phyloP scores from a whole-genome alignment of 306 rosid species.

The Arachis hypogaea region DNA sequence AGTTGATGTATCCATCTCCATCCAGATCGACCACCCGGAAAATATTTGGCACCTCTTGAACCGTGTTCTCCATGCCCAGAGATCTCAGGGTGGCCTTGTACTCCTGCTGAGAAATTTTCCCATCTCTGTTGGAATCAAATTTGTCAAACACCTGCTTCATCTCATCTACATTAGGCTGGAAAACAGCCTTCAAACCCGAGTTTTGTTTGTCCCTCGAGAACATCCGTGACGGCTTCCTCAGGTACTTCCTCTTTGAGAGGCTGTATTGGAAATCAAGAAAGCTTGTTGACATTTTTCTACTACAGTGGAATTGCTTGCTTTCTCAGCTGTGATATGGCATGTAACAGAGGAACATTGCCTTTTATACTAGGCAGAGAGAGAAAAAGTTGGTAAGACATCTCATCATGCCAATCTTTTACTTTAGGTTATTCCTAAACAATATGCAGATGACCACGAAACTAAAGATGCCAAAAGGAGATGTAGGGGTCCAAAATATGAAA shows the following conservation, averaged over 20 bases:
- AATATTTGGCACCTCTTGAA: slow-evolving; percentile 66
- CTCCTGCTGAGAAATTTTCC: slow-evolving; percentile 75
- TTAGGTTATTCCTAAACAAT: slow-evolving; percentile 45
- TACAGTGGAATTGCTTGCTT: slow-evolving; percentile 25
- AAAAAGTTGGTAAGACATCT: background rate
- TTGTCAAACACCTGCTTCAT: slow-evolving; percentile 78
- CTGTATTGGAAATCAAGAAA: slow-evolving; percentile 83
- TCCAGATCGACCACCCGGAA: slow-evolving; percentile 73
- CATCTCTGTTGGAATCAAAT: slow-evolving; percentile 76
- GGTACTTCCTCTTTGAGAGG: slow-evolving; percentile 62
- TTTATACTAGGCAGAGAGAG: slow-evolving; percentile 20
- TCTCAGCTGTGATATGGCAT: slow-evolving; percentile 23
- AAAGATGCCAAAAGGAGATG: slow-evolving; percentile 42
- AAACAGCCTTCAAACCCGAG: slow-evolving; percentile 47
- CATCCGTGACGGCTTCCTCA: slow-evolving; percentile 61
- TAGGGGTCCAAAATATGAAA: slow-evolving; percentile 23
- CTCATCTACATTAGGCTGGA: slow-evolving; percentile 69
- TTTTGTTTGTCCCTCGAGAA: slow-evolving; percentile 57
- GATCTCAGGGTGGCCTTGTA: slow-evolving; percentile 64
- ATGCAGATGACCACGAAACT: slow-evolving; percentile 42
- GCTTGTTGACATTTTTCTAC: slow-evolving; percentile 54
- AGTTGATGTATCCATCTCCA: slow-evolving; percentile 79
- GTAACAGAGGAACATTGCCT: background rate
- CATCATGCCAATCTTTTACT: slow-evolving; percentile 25
- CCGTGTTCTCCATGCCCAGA: slow-evolving; percentile 55